Evolutionary conservation across 495 filamentous ascomycete genomes (phyloP).

Genomic region (Geoglossum glabrum): DNA sequence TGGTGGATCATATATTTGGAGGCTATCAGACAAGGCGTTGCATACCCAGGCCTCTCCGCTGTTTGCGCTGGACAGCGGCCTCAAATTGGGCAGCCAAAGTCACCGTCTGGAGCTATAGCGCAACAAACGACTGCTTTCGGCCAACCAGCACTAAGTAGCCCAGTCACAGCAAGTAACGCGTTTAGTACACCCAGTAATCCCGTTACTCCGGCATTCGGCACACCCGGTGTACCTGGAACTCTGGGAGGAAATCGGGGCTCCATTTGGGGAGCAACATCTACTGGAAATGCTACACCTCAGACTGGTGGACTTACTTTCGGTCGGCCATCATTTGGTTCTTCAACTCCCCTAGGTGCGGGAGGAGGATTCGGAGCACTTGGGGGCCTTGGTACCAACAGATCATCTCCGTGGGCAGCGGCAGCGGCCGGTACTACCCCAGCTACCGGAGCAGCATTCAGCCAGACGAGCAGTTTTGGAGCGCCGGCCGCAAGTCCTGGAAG

Average conservation of each 20-base stretch:
- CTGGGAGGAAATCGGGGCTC: slow-evolving; percentile 13
- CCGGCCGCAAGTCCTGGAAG: slow-evolving; percentile 3
- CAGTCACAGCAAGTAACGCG: background rate
- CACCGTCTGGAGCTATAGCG: slow-evolving; percentile 19
- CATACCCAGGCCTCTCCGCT: slow-evolving; percentile 48
- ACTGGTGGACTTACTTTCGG: slow-evolving; percentile 9
- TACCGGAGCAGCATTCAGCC: slow-evolving; percentile 15
- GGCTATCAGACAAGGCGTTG: slow-evolving; percentile 49
- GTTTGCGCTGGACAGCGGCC: slow-evolving; percentile 16
- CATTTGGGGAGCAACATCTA: slow-evolving; percentile 12
- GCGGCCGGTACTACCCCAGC: slow-evolving; percentile 10
- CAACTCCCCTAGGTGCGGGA: slow-evolving; percentile 19
- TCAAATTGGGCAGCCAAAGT: slow-evolving; percentile 10
- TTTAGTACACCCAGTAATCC: background rate
- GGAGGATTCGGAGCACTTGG: slow-evolving; percentile 33
- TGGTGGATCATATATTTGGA: slow-evolving; percentile 92
- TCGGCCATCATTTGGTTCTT: slow-evolving; percentile 28
- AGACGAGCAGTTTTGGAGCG: slow-evolving; percentile 11
- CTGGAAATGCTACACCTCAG: slow-evolving; percentile 2
- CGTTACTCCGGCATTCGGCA: slow-evolving; percentile 3
- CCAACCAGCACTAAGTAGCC: slow-evolving; percentile 14
- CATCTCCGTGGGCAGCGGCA: slow-evolving; percentile 23
- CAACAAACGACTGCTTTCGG: slow-evolving; percentile 16
- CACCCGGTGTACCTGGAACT: slow-evolving; percentile 1
- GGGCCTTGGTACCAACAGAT: slow-evolving; percentile 16